Evolutionary conservation across 345 rosid genomes (phyloP), one percentile per base, ranked within the genome.

Genomic region (Euphorbia tirucalli): DNA sequence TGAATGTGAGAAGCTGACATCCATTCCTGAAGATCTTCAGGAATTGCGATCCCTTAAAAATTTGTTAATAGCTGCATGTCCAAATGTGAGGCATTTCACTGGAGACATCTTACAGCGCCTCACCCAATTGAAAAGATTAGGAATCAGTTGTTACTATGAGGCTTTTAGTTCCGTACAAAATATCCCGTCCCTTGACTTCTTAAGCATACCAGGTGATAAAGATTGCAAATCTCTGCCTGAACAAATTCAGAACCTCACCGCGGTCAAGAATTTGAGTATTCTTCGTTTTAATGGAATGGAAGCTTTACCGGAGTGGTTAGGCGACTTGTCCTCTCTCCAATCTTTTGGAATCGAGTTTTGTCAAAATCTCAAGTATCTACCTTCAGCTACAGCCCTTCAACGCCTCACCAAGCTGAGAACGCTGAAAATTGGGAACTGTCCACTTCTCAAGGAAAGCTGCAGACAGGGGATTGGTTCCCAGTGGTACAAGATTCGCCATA

Each of bases 241-340:
- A n/a, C n/a, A n/a, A n/a, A n/a, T n/a, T n/a, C n/a, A 67, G 49
- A 31, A 30, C 44, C 59, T 67, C 58, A 25, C n/a, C 49, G 16
- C 39, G 16, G 35, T 67, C 22, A 46, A 28, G 37, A 7, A 7
- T 31, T 50, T 50, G 4, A 15, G 15, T n/a, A n/a, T n/a, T n/a
- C n/a, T n/a, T n/a, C n/a, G n/a, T n/a, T 67, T 50, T n/a, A 13
- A 16, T 46, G 52, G 52, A 11, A 15, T n/a, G 31, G 62, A 68
- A 54, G 71, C 62, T 32, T 68, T 68, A 60, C 71, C 71, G 6
- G 71, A 68, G 30, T 68, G 71, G 71, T 32, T 68, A 3, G 71
- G 31, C 30, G 54, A 55, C 28, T 27, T 68, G 13, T 54, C 71
- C 2, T 54, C 71, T 16, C 61, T 68, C 22, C 11, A 68, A 13